Evolutionary conservation across 495 filamentous ascomycete species (phyloP), one percentile per base, ranked within the genome.

Genomic region (Neurospora terricola): DNA sequence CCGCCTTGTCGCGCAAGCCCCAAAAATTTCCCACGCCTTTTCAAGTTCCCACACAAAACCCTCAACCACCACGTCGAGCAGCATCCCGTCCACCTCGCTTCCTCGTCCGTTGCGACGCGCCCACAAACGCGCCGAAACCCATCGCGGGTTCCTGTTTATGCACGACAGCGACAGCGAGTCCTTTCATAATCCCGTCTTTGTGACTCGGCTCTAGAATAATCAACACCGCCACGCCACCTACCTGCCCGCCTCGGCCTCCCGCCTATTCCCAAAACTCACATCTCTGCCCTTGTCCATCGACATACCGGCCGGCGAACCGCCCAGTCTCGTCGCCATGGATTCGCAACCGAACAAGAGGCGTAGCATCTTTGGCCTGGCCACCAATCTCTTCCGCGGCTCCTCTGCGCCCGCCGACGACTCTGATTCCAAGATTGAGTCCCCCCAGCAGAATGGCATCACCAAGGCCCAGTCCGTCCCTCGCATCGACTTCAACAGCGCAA

Each of bases 281-380:
- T 71, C 48, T 62, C 30, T 36, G 34, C 21, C 42, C 39, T 34
- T 14, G 23, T 21, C 30, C 48, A 30, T 71, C 21, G 27, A 18
- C 12, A 10, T 11, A 18, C 30, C 30, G 38, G 38, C n/a, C n/a
- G 23, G 21, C 70, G 54, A 66, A 66, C 30, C 54, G 23, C 23
- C 48, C 40, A 38, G 37, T 40, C 69, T 6, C 75, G 66, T 70
- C 73, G 73, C 66, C 69, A 81, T 80, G 79, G 80, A 81, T 73
- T 75, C 77, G 34, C 74, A 75, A 21, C 72, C 74, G 54, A 66
- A 66, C 34, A 80, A 77, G 73, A 80, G 78, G 75, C 75, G 75
- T 59, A 73, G 78, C 74, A 71, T 80, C 72, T 78, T 80, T 70
- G 78, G 79, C 74, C 71, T 80, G 70, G 54, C 54, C 54, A 70